Evolutionary conservation across 75 land plant genomes (phyloP).

Genomic region (Cryptomeria japonica): DNA sequence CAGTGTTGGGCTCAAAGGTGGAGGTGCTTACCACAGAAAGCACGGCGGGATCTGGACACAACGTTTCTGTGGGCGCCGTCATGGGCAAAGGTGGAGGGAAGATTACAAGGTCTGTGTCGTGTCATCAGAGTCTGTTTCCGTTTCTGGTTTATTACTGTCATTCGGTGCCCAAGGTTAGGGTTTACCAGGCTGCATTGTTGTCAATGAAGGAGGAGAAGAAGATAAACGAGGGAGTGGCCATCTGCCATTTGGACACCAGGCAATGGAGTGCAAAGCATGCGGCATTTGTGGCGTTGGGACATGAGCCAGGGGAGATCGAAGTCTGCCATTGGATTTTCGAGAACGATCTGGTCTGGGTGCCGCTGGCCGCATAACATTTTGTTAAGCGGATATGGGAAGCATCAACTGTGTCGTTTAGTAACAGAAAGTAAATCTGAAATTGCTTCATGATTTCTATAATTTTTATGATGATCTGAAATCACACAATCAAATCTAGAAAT

Average conservation of each 20-base stretch:
- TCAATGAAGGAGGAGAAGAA: not conserved
- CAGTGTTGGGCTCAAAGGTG: conserved; percentile 19
- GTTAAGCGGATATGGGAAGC: too few relatives aligned
- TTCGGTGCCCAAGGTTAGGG: conserved; percentile 21
- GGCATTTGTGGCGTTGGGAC: too few relatives aligned
- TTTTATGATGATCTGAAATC: too few relatives aligned
- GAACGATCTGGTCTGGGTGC: too few relatives aligned
- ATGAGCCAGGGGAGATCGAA: too few relatives aligned
- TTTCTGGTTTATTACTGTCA: conserved; percentile 24
- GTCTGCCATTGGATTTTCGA: too few relatives aligned
- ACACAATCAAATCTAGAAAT: too few relatives aligned
- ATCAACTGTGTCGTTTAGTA: too few relatives aligned
- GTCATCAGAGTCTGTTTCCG: conserved; percentile 5
- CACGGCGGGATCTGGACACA: not conserved
- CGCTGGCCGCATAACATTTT: too few relatives aligned
- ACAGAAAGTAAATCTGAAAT: too few relatives aligned
- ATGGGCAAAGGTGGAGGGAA: conserved; percentile 40
- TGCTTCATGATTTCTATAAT: too few relatives aligned
- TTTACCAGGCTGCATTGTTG: conserved; percentile 14
- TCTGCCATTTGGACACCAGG: conserved; percentile 14
- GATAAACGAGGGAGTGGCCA: conserved; percentile 19
- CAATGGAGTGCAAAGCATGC: too few relatives aligned
- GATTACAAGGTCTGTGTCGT: conserved; percentile 12
- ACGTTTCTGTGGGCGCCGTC: conserved; percentile 13
- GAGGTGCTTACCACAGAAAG: conserved; percentile 8